phyloP scores from a whole-genome alignment of 2,329 filamentous ascomycete species.

The Sodiomyces alkalinus region DNA sequence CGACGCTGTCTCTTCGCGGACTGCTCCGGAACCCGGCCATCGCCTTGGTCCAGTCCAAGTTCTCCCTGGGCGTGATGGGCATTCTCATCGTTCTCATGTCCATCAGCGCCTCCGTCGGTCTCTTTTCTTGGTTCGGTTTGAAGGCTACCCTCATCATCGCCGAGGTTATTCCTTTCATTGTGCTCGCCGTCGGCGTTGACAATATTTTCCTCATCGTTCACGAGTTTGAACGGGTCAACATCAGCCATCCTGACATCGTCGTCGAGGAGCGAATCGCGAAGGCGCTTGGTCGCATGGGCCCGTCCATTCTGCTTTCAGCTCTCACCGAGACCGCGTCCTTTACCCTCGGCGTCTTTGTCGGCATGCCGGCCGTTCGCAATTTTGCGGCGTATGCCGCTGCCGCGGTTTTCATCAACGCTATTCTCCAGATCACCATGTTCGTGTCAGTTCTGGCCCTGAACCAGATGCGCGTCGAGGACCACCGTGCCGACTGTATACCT shows the following conservation, averaged over 20 bases:
- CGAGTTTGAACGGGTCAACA: slow-evolving; percentile 89
- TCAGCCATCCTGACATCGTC: slow-evolving; percentile 76
- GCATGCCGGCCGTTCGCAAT: slow-evolving; percentile 95
- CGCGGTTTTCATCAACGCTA: slow-evolving; percentile 89
- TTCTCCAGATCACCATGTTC: slow-evolving; percentile 97
- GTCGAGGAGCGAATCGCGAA: slow-evolving; percentile 76
- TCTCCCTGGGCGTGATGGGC: slow-evolving; percentile 83
- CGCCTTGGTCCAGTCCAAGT: slow-evolving; percentile 88
- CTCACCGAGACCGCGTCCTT: slow-evolving; percentile 89
- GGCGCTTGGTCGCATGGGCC: slow-evolving; percentile 89
- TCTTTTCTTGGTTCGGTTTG: slow-evolving; percentile 83
- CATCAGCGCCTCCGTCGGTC: slow-evolving; percentile 82
- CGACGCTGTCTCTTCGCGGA: slow-evolving; percentile 61
- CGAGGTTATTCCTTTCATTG: slow-evolving; percentile 95
- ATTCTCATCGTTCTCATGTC: slow-evolving; percentile 97
- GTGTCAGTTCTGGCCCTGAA: slow-evolving; percentile 83
- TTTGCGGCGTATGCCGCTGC: slow-evolving; percentile 95
- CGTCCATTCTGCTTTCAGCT: slow-evolving; percentile 91
- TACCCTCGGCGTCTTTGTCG: slow-evolving; percentile 79
- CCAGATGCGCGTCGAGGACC: slow-evolving; percentile 76
- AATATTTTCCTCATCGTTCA: slow-evolving; percentile 99
- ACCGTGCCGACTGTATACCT: slow-evolving; percentile 82
- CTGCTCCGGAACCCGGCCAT: slow-evolving; percentile 70
- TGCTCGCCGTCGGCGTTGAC: slow-evolving; percentile 91
- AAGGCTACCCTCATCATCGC: slow-evolving; percentile 97